Base-by-base conservation (phyloP, 2,329 filamentous ascomycete genomes). In the Orbilia oligospora region DNA sequence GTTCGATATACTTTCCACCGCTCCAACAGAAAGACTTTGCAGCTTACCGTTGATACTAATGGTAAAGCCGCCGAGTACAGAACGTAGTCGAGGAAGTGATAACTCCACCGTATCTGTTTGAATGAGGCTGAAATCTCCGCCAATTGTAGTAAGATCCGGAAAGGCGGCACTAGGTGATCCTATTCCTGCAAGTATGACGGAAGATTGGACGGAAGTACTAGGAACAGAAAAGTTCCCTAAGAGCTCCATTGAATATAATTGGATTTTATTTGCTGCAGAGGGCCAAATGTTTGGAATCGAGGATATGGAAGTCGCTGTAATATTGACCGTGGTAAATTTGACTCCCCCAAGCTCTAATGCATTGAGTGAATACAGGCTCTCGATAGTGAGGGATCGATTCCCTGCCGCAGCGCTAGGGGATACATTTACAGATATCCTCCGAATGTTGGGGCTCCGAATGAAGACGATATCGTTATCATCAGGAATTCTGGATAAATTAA, bases 211-310 rank as follows among this genome's bases (percentile, higher is more conserved):
- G 6, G 14, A 51, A 12, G 14, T 53, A n/a, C 16, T 44, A 1
- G 49, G 9, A 16, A 73, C n/a, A 10, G 70, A 61, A 10, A 73
- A 3, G 16, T 73, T 67, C 3, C 70, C 63, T n/a, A 73, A 8
- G 1, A 36, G 3, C 5, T 18, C 38, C 3, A 67, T 8, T 2
- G 70, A 67, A 22, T 41, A 67, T 24, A 72, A 6, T 24, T 49
- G 33, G 12, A 73, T 51, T 14, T 44, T 3, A 8, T 66, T 36
- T 10, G 18, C 18, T 12, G 36, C 22, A 1, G 49, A 36, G 10
- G 63, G n/a, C 70, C 70, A 73, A 24, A 73, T 63, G 38, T 73
- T 22, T 10, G 70, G 70, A 10, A 73, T 41, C 1, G 63, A 49
- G 2, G 70, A 38, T 10, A 73, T 5, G 1, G 44, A 61, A 12